Evolutionary conservation across 768 basidiomycete species (phyloP).

Genomic region (Naganishia vishniacii): DNA sequence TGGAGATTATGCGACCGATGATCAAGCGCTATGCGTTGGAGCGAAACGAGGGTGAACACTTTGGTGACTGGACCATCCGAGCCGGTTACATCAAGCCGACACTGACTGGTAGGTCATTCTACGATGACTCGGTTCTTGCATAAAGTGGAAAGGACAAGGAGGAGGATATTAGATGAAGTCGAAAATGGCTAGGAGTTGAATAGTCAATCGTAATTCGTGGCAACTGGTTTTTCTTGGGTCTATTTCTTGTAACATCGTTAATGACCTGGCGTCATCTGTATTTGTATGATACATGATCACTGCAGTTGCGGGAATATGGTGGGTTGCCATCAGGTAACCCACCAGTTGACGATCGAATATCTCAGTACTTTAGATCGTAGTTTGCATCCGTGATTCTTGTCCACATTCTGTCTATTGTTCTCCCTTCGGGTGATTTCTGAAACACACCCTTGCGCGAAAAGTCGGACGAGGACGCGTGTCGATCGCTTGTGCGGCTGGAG

Average conservation of each 20-base stretch:
- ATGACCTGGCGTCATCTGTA: slow-evolving; percentile 4
- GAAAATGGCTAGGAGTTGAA: slow-evolving; percentile 1
- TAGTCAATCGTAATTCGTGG: not conserved
- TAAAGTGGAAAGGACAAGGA: slow-evolving; percentile 2
- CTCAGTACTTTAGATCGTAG: no score
- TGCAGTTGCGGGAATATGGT: no score
- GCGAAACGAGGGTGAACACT: slow-evolving; percentile 76
- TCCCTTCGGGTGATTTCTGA: no score
- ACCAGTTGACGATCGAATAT: no score
- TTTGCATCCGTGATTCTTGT: no score
- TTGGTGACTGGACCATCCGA: slow-evolving; percentile 92
- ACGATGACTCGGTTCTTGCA: slow-evolving; percentile 55
- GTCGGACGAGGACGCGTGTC: no score
- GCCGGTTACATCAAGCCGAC: slow-evolving; percentile 84
- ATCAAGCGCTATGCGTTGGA: slow-evolving; percentile 90
- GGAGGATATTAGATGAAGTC: not conserved
- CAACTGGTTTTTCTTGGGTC: slow-evolving; percentile 12
- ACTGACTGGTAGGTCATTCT: slow-evolving; percentile 77
- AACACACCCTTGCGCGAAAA: no score
- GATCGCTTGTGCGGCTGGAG: no score
- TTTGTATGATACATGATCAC: slow-evolving; percentile 11
- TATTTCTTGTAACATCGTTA: slow-evolving; percentile 2
- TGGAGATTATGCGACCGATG: slow-evolving; percentile 83
- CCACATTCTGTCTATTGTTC: no score
- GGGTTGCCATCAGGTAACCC: no score